Evolutionary conservation across 768 basidiomycete genomes (phyloP), one percentile per base, ranked within the genome.

Genomic region (Mrakia frigida): DNA sequence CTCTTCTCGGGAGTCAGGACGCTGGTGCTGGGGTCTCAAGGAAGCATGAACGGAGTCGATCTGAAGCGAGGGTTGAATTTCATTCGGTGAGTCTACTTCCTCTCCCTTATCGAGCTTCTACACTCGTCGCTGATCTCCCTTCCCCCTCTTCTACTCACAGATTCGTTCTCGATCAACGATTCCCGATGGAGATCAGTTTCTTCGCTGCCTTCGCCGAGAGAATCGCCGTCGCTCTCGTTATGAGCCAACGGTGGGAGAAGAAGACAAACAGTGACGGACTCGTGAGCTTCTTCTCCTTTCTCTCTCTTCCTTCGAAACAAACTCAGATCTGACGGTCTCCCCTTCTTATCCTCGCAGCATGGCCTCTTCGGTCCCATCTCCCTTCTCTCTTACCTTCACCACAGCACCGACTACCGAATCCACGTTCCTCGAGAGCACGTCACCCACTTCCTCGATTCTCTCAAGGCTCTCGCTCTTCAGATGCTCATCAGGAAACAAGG

Each of bases 381-480:
- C n/a, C 59, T 60, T 28, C 59, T 60, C 59, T 60, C 59, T 11
- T 33, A 60, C 59, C 59, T 60, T 1, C 59, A 60, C 33, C n/a
- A n/a, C 59, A 28, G 9, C 10, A 60, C n/a, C 59, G 59, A 60
- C 23, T 60, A 60, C 59, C 59, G 59, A n/a, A n/a, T 60, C n/a
- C n/a, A 28, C n/a, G 59, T 60, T 10, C n/a, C 33, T 33, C 59
- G 59, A 25, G 59, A 60, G 11, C 59, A 60, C n/a, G 33, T 60
- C 59, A 4, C 21, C 4, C 59, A 28, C 59, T 33, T 60, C 59
- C 1, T 60, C 59, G 33, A 60, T 9, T 33, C n/a, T 11, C 59
- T 60, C 59, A 60, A 60, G 23, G n/a, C 59, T n/a, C 59, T 60
- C 59, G 59, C 59, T 33, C 59, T 60, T 33, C n/a, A n/a, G 59